These are phyloP conservation scores for Deinandra increscens DNA, from an alignment of 129 eudicot genomes.

Conservation along the genomic window DNA sequence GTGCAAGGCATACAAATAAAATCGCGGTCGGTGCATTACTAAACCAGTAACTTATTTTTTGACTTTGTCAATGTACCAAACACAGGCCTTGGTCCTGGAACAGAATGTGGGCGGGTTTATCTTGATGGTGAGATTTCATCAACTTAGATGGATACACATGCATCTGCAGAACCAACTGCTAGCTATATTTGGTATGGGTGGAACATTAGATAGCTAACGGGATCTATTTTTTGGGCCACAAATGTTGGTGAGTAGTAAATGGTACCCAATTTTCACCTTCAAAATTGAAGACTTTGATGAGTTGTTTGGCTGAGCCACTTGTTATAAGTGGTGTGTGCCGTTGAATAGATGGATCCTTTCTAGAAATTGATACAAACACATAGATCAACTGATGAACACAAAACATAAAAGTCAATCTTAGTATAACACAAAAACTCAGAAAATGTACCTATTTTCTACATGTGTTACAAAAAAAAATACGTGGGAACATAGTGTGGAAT, in stretches of 20 bases:
- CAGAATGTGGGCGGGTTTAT: slow-evolving; percentile 23
- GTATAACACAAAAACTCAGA: too few species aligned
- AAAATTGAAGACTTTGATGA: slow-evolving; percentile 77
- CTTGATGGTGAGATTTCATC: slow-evolving; percentile 66
- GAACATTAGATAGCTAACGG: slow-evolving; percentile 80
- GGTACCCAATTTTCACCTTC: slow-evolving; percentile 77
- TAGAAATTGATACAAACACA: too few species aligned
- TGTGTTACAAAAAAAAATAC: too few species aligned
- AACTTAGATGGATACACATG: slow-evolving; percentile 81
- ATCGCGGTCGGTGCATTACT: too few species aligned
- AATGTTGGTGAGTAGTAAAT: slow-evolving; percentile 80
- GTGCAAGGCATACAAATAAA: too few species aligned
- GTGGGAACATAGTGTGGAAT: too few species aligned
- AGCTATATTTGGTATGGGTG: slow-evolving; percentile 94
- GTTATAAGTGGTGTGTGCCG: slow-evolving; percentile 89
- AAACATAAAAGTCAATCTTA: too few species aligned
- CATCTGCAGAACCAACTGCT: slow-evolving; percentile 97
- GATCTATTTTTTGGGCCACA: slow-evolving; percentile 95
- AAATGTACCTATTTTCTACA: too few species aligned
- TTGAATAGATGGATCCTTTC: too few species aligned
- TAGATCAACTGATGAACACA: too few species aligned
- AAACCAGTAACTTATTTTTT: too few species aligned
- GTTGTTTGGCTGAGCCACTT: slow-evolving; percentile 94
- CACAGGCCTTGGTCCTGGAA: not conserved
- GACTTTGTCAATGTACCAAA: not conserved